phyloP scores from a whole-genome alignment of 192 early-diverging fungal genomes.

The Chytriomyces sp. region DNA sequence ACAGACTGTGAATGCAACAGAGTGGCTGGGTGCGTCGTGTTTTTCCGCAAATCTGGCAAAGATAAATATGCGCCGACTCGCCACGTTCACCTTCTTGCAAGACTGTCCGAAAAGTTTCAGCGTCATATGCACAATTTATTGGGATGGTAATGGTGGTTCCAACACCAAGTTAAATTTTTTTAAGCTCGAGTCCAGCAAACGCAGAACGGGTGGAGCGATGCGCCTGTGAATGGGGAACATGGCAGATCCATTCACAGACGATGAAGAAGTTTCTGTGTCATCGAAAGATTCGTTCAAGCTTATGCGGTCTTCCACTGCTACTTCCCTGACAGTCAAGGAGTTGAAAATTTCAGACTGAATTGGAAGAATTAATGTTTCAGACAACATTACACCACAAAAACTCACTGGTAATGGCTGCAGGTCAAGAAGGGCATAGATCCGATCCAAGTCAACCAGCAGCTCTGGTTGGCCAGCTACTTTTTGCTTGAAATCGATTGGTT shows the following conservation, averaged over 20 bases:
- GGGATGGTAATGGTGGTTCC: background rate
- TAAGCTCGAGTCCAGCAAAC: background rate
- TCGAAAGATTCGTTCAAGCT: conserved; percentile 29
- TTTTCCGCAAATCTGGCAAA: no score
- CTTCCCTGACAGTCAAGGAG: background rate
- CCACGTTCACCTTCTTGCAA: no score
- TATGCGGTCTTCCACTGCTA: conserved; percentile 12
- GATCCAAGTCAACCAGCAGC: conserved; percentile 6
- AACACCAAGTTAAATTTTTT: conserved; percentile 14
- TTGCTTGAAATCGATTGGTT: background rate
- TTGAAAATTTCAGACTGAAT: conserved; percentile 14
- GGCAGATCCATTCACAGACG: conserved; percentile 4
- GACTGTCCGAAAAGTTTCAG: no score
- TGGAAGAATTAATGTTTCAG: background rate
- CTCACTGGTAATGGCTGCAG: conserved; percentile 10
- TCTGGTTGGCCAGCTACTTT: background rate
- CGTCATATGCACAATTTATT: no score
- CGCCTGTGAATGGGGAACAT: background rate
- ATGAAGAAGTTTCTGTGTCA: conserved; percentile 18
- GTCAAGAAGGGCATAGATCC: conserved; percentile 11
- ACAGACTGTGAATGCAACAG: no score
- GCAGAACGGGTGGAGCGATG: background rate
- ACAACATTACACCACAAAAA: background rate
- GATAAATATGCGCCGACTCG: no score
- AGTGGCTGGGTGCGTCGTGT: no score